Evolutionary conservation across 495 filamentous ascomycete genomes (phyloP), one percentile per base, ranked within the genome.

Genomic region (Podospora anserina): DNA sequence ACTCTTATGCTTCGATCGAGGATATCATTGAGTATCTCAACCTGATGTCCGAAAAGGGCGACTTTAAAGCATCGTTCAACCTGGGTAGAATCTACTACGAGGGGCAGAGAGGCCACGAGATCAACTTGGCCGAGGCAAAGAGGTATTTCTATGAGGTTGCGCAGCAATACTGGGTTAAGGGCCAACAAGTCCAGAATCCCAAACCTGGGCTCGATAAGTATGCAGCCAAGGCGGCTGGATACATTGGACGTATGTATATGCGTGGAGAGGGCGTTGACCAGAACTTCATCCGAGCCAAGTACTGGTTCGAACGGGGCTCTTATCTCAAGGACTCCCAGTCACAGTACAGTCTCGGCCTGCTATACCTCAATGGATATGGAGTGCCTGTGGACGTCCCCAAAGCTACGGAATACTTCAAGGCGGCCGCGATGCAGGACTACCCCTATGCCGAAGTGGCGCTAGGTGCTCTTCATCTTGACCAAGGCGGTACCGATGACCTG

Each of bases 11-110:
- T 2, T 90, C 92, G 16, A 84, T 97, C 59, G 95, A 97, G 67
- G 94, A 98, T 78, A 88, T 98, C 19, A 85, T 98, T 65, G 95
- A 99, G 77, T 99, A 96, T 71, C 81, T 97, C 72, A 93, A 97
- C 76, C 82, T 98, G 63, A 90, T 97, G 88, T 93, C 93, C 6
- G 87, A 92, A 68, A 97, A 97, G 75, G 94, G 94, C 5, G 93
- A 98, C 71, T 85, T 96, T 69, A 95, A 93, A 73, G 92, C 95
- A 3, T 96, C 92, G 0, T 97, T 93, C 76, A 93, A 89, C 65
- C 82, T 99, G 0, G 95, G 91, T 20, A 88, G 91, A 67, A 87
- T 97, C 68, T 88, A 97, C 72, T 98, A 97, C 72, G 94, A 98
- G 67, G 95, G 95, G 0, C 88, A 91, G 26, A 85, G 89, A 68